Evolutionary conservation across 495 filamentous ascomycete genomes (phyloP).

Genomic region (Xylaria grammica): DNA sequence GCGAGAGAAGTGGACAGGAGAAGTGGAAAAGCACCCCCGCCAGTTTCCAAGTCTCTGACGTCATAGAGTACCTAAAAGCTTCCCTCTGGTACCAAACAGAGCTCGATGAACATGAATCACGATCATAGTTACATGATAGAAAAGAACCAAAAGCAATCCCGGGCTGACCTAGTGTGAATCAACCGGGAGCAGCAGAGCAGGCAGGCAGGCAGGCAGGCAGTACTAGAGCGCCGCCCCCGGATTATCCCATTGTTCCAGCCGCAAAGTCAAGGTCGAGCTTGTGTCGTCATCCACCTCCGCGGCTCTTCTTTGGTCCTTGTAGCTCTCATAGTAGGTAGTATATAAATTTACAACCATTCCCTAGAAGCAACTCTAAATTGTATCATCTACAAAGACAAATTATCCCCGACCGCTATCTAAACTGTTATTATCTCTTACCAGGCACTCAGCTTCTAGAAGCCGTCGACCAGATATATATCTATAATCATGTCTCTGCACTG

Average conservation of each 20-base stretch:
- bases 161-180: background rate
- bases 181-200: background rate
- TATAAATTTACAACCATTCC: slow-evolving; percentile 20
- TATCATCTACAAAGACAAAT: slow-evolving; percentile 13
- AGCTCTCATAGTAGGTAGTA: too few species aligned
- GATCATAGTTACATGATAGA: slow-evolving; percentile 26
- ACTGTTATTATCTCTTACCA: background rate
- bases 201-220: background rate
- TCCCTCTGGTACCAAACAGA: slow-evolving; percentile 21
- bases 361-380: slow-evolving; percentile 4
- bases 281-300: slow-evolving; percentile 23
- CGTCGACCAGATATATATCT: slow-evolving; percentile 24
- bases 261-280: background rate
- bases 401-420: background rate
- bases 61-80: background rate
- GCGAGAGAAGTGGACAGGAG: background rate
- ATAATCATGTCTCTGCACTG: slow-evolving; percentile 64
- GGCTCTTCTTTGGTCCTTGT: background rate
- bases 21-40: slow-evolving; percentile 4
- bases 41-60: slow-evolving; percentile 21
- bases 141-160: background rate
- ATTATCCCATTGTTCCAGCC: slow-evolving; percentile 22
- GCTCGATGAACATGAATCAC: slow-evolving; percentile 27
- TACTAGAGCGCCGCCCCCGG: too few species aligned
- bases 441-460: background rate